Base-by-base conservation (phyloP, 1,139 yeast species). In the Candida sp. region DNA sequence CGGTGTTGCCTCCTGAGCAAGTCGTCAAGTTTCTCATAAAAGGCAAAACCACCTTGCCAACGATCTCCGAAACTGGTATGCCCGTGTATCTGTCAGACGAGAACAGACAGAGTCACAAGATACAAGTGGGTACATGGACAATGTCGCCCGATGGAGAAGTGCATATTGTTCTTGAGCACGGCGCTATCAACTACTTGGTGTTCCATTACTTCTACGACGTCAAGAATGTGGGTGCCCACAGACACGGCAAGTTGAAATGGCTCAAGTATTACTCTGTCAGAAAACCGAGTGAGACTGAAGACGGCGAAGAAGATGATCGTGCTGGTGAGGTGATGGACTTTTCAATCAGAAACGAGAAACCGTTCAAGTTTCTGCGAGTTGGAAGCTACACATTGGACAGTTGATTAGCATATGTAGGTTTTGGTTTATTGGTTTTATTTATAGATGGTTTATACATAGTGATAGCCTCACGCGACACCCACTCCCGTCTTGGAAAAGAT, bases 211-310 rank as follows among this genome's bases (percentile, higher is more conserved):
- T 77, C 54, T 75, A 88, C 49, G 75, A 77, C 49, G 78, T 91
- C 38, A 75, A 73, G 48, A 73, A 80, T 35, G 72, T 85, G 44
- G 92, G 92, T 0, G 72, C 75, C 25, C 70, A 69, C 54, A 79
- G 78, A 56, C 91, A 85, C 59, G 85, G 85, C 57, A 85, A 88
- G 63, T 70, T 91, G 52, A 75, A 78, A 43, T 91, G 97, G 97
- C 63, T 77, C 5, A 71, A 69, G 35, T 86, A 86, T 58, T 82
- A 80, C 57, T 85, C 84, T 6, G 68, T 81, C 27, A 79, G 88
- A 57, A 78, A 79, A 60, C 78, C 57, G 42, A 64, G 62, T 55
- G 48, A 53, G 28, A 62, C 61, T 17, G 68, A 65, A 8, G 49
- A 49, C 23, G 49, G 41, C 3, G 67, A 69, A 44, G 47, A 44